These are phyloP conservation scores for Ophiostoma sp. DNA, from an alignment of 2,329 filamentous ascomycete genomes.

Conservation along the genomic window DNA sequence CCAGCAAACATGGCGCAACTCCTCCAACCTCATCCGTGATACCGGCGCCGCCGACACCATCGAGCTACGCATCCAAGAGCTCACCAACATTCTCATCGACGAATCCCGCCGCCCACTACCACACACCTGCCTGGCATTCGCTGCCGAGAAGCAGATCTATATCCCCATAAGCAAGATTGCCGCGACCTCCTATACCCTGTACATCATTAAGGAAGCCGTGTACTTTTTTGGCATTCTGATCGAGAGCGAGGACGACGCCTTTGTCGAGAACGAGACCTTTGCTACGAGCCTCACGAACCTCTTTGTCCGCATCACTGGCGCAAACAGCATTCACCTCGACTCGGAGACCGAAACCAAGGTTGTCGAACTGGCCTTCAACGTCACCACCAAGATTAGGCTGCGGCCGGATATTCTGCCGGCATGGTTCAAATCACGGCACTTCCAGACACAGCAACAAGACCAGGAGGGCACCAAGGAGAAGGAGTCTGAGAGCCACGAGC, in stretches of 20 bases:
- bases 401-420: conserved; percentile 80
- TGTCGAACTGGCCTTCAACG: conserved; percentile 89
- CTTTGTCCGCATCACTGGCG: conserved; percentile 69
- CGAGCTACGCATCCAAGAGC: conserved; percentile 57
- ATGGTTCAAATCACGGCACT: conserved; percentile 71
- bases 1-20: conserved; percentile 56
- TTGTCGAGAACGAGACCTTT: conserved; percentile 80
- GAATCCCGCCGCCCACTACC: conserved; percentile 83
- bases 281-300: conserved; percentile 83
- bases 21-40: conserved; percentile 55
- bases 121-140: conserved; percentile 86
- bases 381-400: conserved; percentile 90
- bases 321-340: conserved; percentile 66
- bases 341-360: conserved; percentile 81
- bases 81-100: conserved; percentile 72
- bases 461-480: conserved; percentile 4
- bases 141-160: conserved; percentile 81
- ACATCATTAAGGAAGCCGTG: conserved; percentile 77
- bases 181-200: conserved; percentile 75
- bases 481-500: conserved; percentile 58
- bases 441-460: conserved; percentile 20
- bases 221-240: conserved; percentile 85
- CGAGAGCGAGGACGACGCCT: conserved; percentile 93
- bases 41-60: conserved; percentile 57
- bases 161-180: conserved; percentile 85